Percentiles rank a stretch among this genome's conserved stretches.
phyloP scores from a whole-genome alignment of 2,329 filamentous ascomycete species.

The Sporothrix euskadiensis region DNA sequence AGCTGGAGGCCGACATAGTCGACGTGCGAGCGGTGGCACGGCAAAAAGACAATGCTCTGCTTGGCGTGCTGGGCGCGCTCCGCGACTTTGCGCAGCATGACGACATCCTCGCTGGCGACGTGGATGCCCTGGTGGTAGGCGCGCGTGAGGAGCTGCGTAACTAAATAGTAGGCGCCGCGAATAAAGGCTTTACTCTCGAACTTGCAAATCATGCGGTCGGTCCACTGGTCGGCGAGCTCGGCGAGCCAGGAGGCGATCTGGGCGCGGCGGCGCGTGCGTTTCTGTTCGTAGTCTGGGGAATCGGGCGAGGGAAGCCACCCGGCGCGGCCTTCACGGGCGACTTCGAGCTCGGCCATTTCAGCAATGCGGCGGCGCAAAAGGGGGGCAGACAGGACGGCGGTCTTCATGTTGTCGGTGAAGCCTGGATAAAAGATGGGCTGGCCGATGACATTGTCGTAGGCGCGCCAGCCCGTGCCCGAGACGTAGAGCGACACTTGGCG shows the following conservation, averaged over 20 bases:
- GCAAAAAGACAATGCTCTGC: conserved; percentile 93
- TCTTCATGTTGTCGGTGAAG: conserved; percentile 88
- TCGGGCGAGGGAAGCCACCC: conserved; percentile 60
- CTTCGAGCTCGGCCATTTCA: conserved; percentile 72
- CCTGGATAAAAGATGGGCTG: conserved; percentile 92
- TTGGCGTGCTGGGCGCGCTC: conserved; percentile 80
- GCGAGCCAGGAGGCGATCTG: conserved; percentile 72
- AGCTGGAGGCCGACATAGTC: conserved; percentile 95
- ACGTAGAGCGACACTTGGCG: conserved; percentile 92
- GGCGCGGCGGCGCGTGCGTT: conserved; percentile 56
- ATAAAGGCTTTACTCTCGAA: conserved; percentile 96
- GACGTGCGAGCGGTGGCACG: conserved; percentile 91
- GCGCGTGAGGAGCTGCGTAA: conserved; percentile 82
- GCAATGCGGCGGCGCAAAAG: conserved; percentile 73
- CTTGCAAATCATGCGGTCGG: conserved; percentile 97
- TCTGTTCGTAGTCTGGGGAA: conserved; percentile 44
- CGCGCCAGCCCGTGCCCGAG: conserved; percentile 90
- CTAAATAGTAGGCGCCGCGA: conserved; percentile 83
- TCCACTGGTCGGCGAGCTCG: conserved; percentile 81
- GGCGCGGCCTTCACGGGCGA: conserved; percentile 74
- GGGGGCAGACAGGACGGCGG: conserved; percentile 70
- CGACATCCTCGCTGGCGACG: conserved; percentile 89
- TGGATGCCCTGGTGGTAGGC: conserved; percentile 98
- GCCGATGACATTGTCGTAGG: conserved; percentile 86
- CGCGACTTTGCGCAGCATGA: conserved; percentile 78